phyloP scores from a whole-genome alignment of 2,329 filamentous ascomycete genomes.

The Epichloe typhina region DNA sequence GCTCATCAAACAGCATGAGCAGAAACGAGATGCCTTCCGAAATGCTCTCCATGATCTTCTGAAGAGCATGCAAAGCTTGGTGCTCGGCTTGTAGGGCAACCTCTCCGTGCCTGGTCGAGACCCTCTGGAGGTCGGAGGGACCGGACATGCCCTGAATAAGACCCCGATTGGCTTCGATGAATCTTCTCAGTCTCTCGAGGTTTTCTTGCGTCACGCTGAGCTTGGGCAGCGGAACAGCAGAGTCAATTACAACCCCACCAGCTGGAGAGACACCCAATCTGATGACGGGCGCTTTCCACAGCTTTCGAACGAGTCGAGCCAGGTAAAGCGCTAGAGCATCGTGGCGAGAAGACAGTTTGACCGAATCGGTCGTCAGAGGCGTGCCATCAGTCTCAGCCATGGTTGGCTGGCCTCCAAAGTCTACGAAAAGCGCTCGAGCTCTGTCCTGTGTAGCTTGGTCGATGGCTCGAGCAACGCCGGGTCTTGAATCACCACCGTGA shows the following conservation, averaged over 20 bases:
- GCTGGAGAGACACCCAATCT: constrained; percentile 35
- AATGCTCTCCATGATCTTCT: constrained; percentile 76
- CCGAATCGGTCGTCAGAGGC: constrained; percentile 62
- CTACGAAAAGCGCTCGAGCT: constrained; percentile 78
- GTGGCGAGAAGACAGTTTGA: constrained; percentile 78
- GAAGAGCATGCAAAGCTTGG: constrained; percentile 74
- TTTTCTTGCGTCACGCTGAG: constrained; percentile 67
- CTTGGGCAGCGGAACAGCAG: constrained; percentile 55
- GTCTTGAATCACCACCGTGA: constrained; percentile 63
- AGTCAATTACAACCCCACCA: constrained; percentile 49
- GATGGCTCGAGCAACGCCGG: constrained; percentile 62
- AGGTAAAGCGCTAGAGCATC: constrained; percentile 82
- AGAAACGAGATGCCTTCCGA: constrained; percentile 96
- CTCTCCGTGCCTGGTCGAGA: constrained; percentile 76
- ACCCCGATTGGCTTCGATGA: constrained; percentile 74
- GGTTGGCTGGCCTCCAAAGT: constrained; percentile 78
- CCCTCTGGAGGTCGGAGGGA: constrained; percentile 68
- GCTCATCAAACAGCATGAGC: constrained; percentile 86
- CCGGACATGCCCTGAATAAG: constrained; percentile 93
- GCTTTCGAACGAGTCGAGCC: constrained; percentile 69
- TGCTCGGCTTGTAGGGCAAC: constrained; percentile 88
- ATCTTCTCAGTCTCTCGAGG: constrained; percentile 64
- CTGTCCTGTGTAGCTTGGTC: constrained; percentile 79
- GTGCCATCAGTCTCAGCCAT: constrained; percentile 66
- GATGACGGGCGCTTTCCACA: constrained; percentile 77